phyloP scores from a whole-genome alignment of 805 yeast species.

The Yarrowia bubula region DNA sequence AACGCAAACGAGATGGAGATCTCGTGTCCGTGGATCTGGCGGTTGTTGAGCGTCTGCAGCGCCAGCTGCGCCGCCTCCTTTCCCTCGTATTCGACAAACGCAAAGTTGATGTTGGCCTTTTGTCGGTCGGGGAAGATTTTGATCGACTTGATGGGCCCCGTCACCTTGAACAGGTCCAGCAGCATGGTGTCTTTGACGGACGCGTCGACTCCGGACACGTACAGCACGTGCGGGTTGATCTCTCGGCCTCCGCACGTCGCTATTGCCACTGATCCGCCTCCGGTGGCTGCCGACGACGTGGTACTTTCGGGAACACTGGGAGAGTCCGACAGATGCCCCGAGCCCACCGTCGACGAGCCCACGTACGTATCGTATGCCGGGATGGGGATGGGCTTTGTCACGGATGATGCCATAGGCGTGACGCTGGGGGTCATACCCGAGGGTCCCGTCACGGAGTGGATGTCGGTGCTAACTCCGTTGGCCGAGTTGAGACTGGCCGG shows the following conservation, averaged over 20 bases:
- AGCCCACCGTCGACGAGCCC: background rate
- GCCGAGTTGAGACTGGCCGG: no score
- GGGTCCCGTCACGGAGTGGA: no score
- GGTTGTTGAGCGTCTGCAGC: conserved; percentile 57
- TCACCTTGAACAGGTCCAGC: conserved; percentile 58
- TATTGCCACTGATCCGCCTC: background rate
- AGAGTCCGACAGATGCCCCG: background rate
- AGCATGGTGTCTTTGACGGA: conserved; percentile 62
- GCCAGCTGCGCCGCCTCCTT: conserved; percentile 63
- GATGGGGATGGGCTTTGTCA: background rate
- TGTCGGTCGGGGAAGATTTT: conserved; percentile 77
- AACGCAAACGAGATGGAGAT: conserved; percentile 79
- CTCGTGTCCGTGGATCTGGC: conserved; percentile 49
- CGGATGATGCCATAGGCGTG: background rate
- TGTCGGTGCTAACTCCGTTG: no score
- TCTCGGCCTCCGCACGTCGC: conserved; percentile 66
- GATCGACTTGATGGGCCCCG: conserved; percentile 60
- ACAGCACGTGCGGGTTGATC: conserved; percentile 65
- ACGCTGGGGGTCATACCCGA: no score
- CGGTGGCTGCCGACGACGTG: background rate
- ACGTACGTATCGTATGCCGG: background rate
- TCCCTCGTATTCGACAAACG: conserved; percentile 71
- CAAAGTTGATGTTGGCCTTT: conserved; percentile 67
- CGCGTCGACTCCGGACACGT: conserved; percentile 73
- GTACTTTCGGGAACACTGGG: background rate